These are phyloP conservation scores for Heracleum sosnowskyi DNA, from an alignment of 129 eudicot species.

Conservation along the genomic window DNA sequence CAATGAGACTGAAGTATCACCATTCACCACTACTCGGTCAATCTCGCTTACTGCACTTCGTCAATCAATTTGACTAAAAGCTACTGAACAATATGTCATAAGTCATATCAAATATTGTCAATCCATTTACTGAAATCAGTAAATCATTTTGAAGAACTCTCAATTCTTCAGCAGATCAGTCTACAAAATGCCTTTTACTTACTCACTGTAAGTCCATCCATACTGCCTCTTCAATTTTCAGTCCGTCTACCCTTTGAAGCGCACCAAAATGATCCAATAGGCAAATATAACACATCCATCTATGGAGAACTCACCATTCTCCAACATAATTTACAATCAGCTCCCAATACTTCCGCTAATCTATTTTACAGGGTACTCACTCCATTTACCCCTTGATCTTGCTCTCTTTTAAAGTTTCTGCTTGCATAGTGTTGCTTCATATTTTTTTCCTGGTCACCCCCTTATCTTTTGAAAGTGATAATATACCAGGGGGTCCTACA, in stretches of 20 bases:
- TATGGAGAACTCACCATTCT: background rate
- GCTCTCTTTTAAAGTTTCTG: constrained; percentile 4
- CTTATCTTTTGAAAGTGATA: background rate
- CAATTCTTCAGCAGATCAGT: no score
- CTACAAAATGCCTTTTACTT: no score
- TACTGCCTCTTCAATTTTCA: background rate
- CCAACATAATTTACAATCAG: background rate
- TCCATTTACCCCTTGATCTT: background rate
- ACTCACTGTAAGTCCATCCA: no score
- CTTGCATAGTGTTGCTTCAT: background rate
- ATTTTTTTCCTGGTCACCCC: background rate
- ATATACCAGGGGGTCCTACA: background rate
- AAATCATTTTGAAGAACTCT: no score
- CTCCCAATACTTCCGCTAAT: background rate
- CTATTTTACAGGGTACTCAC: background rate
- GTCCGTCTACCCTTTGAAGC: background rate
- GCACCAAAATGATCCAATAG: background rate
- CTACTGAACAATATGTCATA: no score
- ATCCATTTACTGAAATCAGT: no score
- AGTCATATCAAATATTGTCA: no score
- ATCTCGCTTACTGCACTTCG: no score
- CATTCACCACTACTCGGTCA: no score
- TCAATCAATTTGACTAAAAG: no score
- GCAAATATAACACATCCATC: background rate
- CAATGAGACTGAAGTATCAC: no score